phyloP scores from a whole-genome alignment of 2,329 filamentous ascomycete species.

The Amauroascus verrucosus region DNA sequence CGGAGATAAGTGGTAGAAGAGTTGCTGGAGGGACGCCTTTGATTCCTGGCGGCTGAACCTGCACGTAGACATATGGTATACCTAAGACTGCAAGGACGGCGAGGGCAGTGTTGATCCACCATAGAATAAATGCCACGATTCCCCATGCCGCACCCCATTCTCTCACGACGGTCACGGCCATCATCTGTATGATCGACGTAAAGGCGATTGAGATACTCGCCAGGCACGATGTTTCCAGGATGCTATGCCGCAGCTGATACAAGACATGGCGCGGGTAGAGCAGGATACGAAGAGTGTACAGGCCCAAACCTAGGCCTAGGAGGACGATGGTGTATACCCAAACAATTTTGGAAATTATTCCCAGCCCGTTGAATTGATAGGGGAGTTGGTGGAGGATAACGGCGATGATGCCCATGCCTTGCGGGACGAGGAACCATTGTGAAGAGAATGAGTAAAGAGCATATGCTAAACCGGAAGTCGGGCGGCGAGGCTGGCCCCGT shows the following conservation, averaged over 20 bases:
- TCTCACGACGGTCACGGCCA: slow-evolving; percentile 48
- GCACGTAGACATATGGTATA: slow-evolving; percentile 31
- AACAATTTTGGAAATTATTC: slow-evolving; percentile 29
- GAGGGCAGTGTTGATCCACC: slow-evolving; percentile 33
- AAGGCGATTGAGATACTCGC: slow-evolving; percentile 32
- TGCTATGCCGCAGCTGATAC: slow-evolving; percentile 23
- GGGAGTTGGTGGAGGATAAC: slow-evolving; percentile 30
- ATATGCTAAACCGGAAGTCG: slow-evolving; percentile 4
- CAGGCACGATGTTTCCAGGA: slow-evolving; percentile 32
- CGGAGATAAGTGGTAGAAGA: slow-evolving; percentile 33
- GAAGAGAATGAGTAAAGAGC: slow-evolving; percentile 29
- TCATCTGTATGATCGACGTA: slow-evolving; percentile 32
- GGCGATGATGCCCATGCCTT: slow-evolving; percentile 31
- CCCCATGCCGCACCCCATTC: slow-evolving; percentile 24
- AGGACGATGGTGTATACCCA: slow-evolving; percentile 33
- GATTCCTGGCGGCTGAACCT: slow-evolving; percentile 29
- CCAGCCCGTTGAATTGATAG: slow-evolving; percentile 34
- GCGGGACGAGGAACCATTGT: slow-evolving; percentile 32
- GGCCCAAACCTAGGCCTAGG: slow-evolving; percentile 21
- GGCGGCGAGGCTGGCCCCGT: background rate
- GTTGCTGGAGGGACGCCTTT: slow-evolving; percentile 27
- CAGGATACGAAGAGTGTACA: slow-evolving; percentile 27
- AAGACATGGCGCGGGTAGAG: slow-evolving; percentile 27
- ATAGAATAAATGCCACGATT: slow-evolving; percentile 30
- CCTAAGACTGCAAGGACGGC: slow-evolving; percentile 20